Conservation (phyloP, 2,329 filamentous ascomycete genomes). For the Xenosphaeropsis pyriputrescens region DNA sequence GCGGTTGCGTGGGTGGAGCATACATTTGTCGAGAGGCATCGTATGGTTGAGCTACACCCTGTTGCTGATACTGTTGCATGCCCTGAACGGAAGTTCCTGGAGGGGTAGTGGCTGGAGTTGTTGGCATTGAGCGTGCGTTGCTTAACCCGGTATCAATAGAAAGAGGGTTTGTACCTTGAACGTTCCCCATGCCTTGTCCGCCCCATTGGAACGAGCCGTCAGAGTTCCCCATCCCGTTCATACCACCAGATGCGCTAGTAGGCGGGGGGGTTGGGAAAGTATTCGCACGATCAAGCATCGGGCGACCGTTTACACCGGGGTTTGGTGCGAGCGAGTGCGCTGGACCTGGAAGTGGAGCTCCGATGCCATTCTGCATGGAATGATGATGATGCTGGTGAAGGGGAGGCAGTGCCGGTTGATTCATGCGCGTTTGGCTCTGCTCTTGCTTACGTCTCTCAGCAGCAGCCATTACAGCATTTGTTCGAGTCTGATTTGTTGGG, state of each 20-base stretch:
- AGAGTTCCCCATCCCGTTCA: constrained; percentile 54
- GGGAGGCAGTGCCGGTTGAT: constrained; percentile 45
- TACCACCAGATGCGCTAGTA: constrained; percentile 80
- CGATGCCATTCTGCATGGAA: constrained; percentile 45
- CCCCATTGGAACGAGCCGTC: constrained; percentile 71
- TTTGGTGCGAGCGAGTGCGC: constrained; percentile 48
- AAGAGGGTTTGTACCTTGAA: constrained; percentile 53
- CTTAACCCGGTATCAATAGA: constrained; percentile 69
- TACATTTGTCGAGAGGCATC: constrained; percentile 70
- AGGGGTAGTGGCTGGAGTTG: constrained; percentile 81
- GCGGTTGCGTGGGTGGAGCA: constrained; percentile 49
- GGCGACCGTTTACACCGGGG: constrained; percentile 53
- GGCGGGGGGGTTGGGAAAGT: constrained; percentile 92
- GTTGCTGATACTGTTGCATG: constrained; percentile 62
- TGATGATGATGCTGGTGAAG: constrained; percentile 50
- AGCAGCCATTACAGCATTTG: constrained; percentile 77
- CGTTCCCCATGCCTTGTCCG: constrained; percentile 43
- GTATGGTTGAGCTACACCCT: constrained; percentile 44
- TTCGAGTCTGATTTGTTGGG: constrained; percentile 72
- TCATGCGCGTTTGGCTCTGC: constrained; percentile 47
- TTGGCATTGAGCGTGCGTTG: constrained; percentile 74
- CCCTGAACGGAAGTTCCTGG: constrained; percentile 63
- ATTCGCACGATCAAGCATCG: constrained; percentile 69
- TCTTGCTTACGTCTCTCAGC: constrained; percentile 66
- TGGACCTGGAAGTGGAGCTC: constrained; percentile 31